phyloP scores from a whole-genome alignment of 345 rosid species.

The Hypericum androsaemum region DNA sequence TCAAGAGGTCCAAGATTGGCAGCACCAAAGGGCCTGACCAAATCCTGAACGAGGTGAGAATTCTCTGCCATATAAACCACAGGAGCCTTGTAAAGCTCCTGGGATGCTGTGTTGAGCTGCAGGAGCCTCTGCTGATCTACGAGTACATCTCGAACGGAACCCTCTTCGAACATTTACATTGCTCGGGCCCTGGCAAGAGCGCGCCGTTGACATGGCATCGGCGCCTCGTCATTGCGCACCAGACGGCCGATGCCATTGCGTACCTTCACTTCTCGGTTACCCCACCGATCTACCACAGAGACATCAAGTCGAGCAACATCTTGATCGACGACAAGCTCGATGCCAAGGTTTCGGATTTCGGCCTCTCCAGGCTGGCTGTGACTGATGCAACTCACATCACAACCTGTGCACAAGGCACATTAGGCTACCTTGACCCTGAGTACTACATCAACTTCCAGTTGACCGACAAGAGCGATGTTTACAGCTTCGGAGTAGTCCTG shows the following conservation, averaged over 20 bases:
- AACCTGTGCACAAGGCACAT: conserved; percentile 46
- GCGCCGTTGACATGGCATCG: conserved; percentile 17
- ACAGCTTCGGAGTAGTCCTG: conserved; percentile 46
- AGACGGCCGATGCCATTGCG: conserved; percentile 33
- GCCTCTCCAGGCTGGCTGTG: conserved; percentile 35
- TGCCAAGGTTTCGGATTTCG: conserved; percentile 44
- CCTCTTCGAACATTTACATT: conserved; percentile 30
- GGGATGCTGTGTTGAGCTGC: conserved; percentile 46
- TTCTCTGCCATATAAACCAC: conserved; percentile 48
- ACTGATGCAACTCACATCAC: conserved; percentile 37
- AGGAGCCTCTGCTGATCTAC: conserved; percentile 42
- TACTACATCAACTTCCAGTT: conserved; percentile 36
- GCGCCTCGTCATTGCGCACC: conserved; percentile 34
- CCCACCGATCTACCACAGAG: conserved; percentile 43
- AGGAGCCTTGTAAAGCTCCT: conserved; percentile 33
- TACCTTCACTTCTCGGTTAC: conserved; percentile 38
- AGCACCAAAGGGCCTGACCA: conserved; percentile 40
- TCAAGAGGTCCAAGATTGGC: conserved; percentile 49
- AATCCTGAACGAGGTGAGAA: conserved; percentile 44
- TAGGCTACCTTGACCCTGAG: conserved; percentile 43
- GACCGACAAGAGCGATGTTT: conserved; percentile 48
- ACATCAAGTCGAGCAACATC: conserved; percentile 47
- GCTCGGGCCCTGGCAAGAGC: not conserved
- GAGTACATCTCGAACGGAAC: conserved; percentile 34
- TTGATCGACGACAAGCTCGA: conserved; percentile 33